Evolutionary conservation across 1,284 basidiomycete species (phyloP).

Genomic region (Grifola frondosa): DNA sequence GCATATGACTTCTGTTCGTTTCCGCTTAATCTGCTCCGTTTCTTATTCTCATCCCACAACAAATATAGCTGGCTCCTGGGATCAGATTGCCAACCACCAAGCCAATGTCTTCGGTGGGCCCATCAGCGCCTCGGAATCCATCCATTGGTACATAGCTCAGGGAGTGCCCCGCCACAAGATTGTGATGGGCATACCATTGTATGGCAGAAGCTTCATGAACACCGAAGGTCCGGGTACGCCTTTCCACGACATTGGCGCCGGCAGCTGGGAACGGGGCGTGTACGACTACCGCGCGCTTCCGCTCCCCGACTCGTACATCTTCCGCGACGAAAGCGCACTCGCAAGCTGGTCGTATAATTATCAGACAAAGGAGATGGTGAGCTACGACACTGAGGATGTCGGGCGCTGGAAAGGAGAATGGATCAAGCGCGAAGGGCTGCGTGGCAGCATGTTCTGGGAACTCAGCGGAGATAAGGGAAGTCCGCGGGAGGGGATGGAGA

Average conservation of each 20-base stretch:
- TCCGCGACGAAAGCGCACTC: conserved; percentile 53
- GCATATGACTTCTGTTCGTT: conserved; percentile 77
- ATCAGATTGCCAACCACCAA: conserved; percentile 79
- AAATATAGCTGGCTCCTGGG: conserved; percentile 79
- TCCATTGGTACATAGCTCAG: conserved; percentile 68
- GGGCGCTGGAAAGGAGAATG: conserved; percentile 73
- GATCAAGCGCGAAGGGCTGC: conserved; percentile 68
- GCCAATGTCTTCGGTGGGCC: conserved; percentile 78
- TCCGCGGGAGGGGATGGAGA: conserved; percentile 67
- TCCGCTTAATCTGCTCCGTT: not conserved
- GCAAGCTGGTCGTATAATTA: conserved; percentile 80
- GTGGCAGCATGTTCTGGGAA: conserved; percentile 88
- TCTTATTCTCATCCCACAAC: conserved; percentile 5
- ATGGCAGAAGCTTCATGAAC: conserved; percentile 88
- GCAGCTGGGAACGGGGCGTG: conserved; percentile 77
- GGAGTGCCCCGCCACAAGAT: conserved; percentile 83
- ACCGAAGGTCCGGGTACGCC: conserved; percentile 80
- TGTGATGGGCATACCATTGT: conserved; percentile 87
- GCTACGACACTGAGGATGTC: conserved; percentile 74
- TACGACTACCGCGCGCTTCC: conserved; percentile 83
- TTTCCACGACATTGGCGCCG: conserved; percentile 75
- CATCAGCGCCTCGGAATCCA: conserved; percentile 66
- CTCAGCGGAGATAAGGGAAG: conserved; percentile 77
- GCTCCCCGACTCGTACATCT: conserved; percentile 61
- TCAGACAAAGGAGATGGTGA: conserved; percentile 70